Evolutionary conservation across 169 alveolate genomes (phyloP), one percentile per base, ranked within the genome.

Genomic region (Plasmodium knowlesi): DNA sequence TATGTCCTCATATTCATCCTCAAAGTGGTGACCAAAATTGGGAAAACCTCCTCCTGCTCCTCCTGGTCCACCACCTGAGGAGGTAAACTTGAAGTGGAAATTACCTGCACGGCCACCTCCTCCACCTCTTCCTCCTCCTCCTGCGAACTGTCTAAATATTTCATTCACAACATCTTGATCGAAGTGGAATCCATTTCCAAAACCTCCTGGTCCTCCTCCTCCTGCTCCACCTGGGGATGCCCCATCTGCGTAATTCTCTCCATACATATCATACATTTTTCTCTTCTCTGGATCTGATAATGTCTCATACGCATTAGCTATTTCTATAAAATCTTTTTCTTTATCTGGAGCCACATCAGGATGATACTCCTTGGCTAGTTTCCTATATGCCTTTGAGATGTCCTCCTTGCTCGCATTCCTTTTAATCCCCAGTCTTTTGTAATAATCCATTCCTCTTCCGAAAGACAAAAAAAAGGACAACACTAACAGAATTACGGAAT

Each of bases 231-330:
- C 95, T 1, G 73, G 73, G 22, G 89, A 94, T 8, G 83, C 97
- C 5, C 95, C 94, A 16, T 97, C 96, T n/a, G 98, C 95, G 3
- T 99, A 99, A 19, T 98, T 99, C 91, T 98, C 99, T 3, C 99
- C 99, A 92, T 96, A 96, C 88, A 96, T 85, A 92, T 98, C 99
- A 95, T 98, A 98, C 28, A 96, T 96, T 91, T 96, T 88, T 81
- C 99, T 96, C 86, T 97, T 97, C 92, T 98, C 98, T 53, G 97
- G 97, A 94, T 98, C 98, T 28, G 96, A 95, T 53, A 98, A 96
- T 9, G 98, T 98, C 94, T 98, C 99, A 96, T 98, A 98, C 39
- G 99, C 99, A 90, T 98, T 97, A 73, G 99, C 98, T 39, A 98
- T 96, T 80, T 97, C 97, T 92, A 96, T 96, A 95, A 98, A 98